Percentiles rank a stretch among this genome's conserved stretches.
Evolutionary conservation across 2,329 filamentous ascomycete genomes (phyloP).

Genomic region (Verticillium nubilum): DNA sequence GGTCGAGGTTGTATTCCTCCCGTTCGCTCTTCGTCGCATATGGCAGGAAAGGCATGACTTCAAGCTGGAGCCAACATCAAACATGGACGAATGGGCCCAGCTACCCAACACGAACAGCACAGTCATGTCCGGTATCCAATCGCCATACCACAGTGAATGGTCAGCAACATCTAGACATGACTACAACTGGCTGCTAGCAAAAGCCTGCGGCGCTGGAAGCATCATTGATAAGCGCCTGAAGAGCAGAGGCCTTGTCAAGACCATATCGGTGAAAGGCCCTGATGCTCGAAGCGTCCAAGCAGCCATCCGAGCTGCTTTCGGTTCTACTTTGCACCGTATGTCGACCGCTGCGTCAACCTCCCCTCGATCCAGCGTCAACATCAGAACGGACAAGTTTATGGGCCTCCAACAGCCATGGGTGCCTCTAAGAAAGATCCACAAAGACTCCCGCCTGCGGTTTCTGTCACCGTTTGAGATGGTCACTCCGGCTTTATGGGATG

Average conservation of each 20-base stretch:
- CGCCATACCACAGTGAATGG: constrained; percentile 44
- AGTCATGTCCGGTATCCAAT: constrained; percentile 38
- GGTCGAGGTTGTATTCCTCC: constrained; percentile 70
- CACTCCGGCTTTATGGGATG: constrained; percentile 66
- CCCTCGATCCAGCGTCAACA: constrained; percentile 18
- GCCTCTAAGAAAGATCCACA: constrained; percentile 71
- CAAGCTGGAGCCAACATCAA: constrained; percentile 25
- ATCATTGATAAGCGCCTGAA: constrained; percentile 65
- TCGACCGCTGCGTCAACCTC: constrained; percentile 1
- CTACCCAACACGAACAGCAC: constrained; percentile 42
- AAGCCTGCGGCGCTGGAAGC: constrained; percentile 59
- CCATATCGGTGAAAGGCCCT: constrained; percentile 53
- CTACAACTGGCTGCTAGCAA: constrained; percentile 60
- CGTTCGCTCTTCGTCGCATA: constrained; percentile 56
- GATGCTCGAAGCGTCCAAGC: constrained; percentile 64
- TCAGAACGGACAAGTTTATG: constrained; percentile 39
- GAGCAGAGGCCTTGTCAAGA: constrained; percentile 67
- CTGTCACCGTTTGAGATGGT: constrained; percentile 67
- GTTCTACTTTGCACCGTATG: constrained; percentile 44
- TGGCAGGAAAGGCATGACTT: constrained; percentile 49
- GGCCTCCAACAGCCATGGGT: constrained; percentile 65
- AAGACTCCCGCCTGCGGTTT: constrained; percentile 67
- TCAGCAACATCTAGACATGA: constrained; percentile 34
- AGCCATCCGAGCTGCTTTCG: constrained; percentile 59
- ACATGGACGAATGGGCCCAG: constrained; percentile 50